A percentile compares a stretch with the other conserved stretches of the same genome.
Conservation (phyloP, 345 rosid species). For the Lenwebbia sp. region DNA sequence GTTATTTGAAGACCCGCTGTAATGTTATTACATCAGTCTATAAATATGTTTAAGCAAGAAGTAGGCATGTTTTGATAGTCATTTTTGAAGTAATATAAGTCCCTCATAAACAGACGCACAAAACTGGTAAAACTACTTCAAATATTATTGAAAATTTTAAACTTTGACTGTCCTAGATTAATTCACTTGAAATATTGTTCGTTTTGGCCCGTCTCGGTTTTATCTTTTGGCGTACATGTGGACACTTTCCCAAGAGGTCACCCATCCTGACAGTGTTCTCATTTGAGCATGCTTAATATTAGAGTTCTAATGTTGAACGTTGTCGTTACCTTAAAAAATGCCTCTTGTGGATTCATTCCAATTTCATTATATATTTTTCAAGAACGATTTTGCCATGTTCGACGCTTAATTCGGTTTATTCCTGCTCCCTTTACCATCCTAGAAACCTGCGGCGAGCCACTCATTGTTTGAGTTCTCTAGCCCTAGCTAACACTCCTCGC, state of each 20-base stretch:
- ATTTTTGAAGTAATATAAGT: too few species aligned
- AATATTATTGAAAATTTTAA: too few species aligned
- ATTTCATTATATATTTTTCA: background rate
- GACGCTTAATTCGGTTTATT: rapidly evolving
- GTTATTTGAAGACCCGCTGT: too few species aligned
- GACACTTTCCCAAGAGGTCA: background rate
- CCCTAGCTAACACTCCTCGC: rapidly evolving
- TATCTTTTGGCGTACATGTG: background rate
- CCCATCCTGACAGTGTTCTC: background rate
- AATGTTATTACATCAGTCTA: too few species aligned
- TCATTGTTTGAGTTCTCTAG: background rate
- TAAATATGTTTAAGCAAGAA: too few species aligned
- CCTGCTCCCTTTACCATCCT: background rate
- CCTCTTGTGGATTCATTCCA: background rate
- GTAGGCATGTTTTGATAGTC: too few species aligned
- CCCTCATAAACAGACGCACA: too few species aligned
- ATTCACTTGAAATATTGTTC: too few species aligned
- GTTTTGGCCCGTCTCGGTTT: too few species aligned
- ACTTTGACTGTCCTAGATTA: too few species aligned
- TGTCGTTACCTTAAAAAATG: background rate
- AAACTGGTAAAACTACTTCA: too few species aligned
- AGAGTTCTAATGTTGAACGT: background rate
- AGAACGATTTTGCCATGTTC: background rate
- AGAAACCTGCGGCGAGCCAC: background rate
- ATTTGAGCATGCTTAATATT: background rate